These are phyloP conservation scores for Aureobasidium sp. DNA, from an alignment of 2,329 filamentous ascomycete species.

Conservation along the genomic window DNA sequence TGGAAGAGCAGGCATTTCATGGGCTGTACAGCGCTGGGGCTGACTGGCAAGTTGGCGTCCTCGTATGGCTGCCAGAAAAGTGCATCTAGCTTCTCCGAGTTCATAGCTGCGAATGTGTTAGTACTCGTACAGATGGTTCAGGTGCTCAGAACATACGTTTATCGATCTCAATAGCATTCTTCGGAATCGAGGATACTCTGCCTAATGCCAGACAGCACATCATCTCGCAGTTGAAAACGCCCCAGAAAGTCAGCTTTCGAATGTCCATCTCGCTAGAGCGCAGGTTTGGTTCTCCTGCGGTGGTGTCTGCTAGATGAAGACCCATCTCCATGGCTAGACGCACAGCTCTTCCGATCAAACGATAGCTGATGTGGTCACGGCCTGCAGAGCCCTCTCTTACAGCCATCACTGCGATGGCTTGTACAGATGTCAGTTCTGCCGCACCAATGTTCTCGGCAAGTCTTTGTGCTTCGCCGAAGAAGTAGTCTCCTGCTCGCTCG, in stretches of 20 bases:
- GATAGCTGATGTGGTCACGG: slow-evolving; percentile 66
- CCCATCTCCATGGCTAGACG: slow-evolving; percentile 66
- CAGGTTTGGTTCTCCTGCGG: slow-evolving; percentile 25
- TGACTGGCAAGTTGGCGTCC: slow-evolving; percentile 32
- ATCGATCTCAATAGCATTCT: slow-evolving; percentile 42
- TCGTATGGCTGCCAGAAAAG: slow-evolving; percentile 32
- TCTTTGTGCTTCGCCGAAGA: slow-evolving; percentile 62
- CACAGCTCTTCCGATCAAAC: slow-evolving; percentile 64
- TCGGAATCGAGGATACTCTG: slow-evolving; percentile 41
- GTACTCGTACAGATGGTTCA: slow-evolving; percentile 13
- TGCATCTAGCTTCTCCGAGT: slow-evolving; percentile 21
- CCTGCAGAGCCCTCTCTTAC: slow-evolving; percentile 63
- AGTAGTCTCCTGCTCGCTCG: slow-evolving; percentile 64
- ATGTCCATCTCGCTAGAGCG: slow-evolving; percentile 40
- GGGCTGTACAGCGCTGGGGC: slow-evolving; percentile 61
- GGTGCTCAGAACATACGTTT: slow-evolving; percentile 31
- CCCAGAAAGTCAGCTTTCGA: slow-evolving; percentile 49
- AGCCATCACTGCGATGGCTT: slow-evolving; percentile 70
- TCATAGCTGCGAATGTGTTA: slow-evolving; percentile 5
- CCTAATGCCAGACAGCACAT: slow-evolving; percentile 43
- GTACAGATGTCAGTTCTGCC: slow-evolving; percentile 62
- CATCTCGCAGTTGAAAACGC: slow-evolving; percentile 44
- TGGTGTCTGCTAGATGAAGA: slow-evolving; percentile 47
- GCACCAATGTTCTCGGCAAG: slow-evolving; percentile 53
- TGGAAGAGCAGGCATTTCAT: slow-evolving; percentile 44